Evolutionary conservation across 2,329 filamentous ascomycete species (phyloP).

Genomic region (Penicillium expansum): DNA sequence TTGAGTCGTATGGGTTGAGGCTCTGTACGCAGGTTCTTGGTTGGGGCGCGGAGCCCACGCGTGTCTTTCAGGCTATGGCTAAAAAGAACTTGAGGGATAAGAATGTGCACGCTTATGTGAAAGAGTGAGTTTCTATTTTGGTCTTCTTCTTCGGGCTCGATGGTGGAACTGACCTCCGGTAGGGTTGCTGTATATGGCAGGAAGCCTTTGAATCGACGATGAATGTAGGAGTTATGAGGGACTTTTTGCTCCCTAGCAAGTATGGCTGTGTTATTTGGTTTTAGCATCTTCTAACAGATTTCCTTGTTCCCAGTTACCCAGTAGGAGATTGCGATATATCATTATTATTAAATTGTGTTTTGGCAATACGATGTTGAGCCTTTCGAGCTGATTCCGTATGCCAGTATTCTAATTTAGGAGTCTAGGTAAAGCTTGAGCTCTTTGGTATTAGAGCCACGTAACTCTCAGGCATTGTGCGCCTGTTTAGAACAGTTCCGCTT

Average conservation of each 20-base stretch:
- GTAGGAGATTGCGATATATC: not conserved
- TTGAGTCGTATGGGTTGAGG: too few species aligned
- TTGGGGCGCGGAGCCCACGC: too few species aligned
- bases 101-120: too few species aligned
- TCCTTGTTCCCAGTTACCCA: not conserved
- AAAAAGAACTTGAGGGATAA: too few species aligned
- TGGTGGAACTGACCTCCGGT: too few species aligned
- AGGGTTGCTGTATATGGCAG: conserved; percentile 6
- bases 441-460: not conserved
- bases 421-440: not conserved
- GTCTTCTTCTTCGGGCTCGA: too few species aligned
- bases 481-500: not conserved
- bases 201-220: not conserved
- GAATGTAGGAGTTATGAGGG: not conserved
- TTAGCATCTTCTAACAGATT: not conserved
- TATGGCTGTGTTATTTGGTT: not conserved
- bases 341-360: not conserved
- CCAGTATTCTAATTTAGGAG: not conserved
- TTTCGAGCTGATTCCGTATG: not conserved
- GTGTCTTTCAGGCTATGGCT: too few species aligned
- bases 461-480: not conserved
- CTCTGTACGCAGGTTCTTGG: too few species aligned
- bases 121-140: too few species aligned
- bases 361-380: not conserved
- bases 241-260: not conserved